Evolutionary conservation across 495 filamentous ascomycete genomes (phyloP), one percentile per base, ranked within the genome.

Genomic region (Talaromyces adpressus): DNA sequence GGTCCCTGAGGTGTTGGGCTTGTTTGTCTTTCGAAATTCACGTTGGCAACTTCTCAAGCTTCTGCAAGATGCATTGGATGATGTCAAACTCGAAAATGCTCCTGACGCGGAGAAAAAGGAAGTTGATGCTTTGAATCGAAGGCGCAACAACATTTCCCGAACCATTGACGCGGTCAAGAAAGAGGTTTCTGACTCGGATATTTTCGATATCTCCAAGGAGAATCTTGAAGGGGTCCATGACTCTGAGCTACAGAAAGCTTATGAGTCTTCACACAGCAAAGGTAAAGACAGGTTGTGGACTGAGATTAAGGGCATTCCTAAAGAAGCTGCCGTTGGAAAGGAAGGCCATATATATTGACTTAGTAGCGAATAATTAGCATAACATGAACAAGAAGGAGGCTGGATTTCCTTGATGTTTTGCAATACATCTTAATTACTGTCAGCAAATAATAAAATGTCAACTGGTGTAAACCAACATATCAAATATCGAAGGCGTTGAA

Each of bases 21-120:
- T 87, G 64, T 91, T 98, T 73, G 81, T 98, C 49, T 98, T 96
- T 72, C 93, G 98, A 73, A 84, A 87, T 20, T 96, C 92, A 0
- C 85, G 92, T 34, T 84, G 90, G 67, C 86, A 90, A 59, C 81
- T 98, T 3, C 76, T 96, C 9, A 75, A 83, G 1, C 78, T 82
- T 56, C 75, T 99, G n/a, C 81, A 86, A 52, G 70, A 82, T 41
- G 73, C 82, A 20, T 82, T 89, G 62, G 82, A 91, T 62, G 75
- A 84, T 2, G 59, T 77, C 25, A 18, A 69, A 12, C 49, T 22
- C 6, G 62, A 18, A 2, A 23, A 5, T 0, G n/a, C 14, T 18
- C 29, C 69, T 6, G 65, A 74, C 20, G 61, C 64, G 4, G 66
- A 70, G 3, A 67, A 67, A 20, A 70, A 66, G 57, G 71, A 79